Evolutionary conservation across 2,329 filamentous ascomycete species (phyloP), one percentile per base, ranked within the genome.

Genomic region (Ceratocystis huliohia): DNA sequence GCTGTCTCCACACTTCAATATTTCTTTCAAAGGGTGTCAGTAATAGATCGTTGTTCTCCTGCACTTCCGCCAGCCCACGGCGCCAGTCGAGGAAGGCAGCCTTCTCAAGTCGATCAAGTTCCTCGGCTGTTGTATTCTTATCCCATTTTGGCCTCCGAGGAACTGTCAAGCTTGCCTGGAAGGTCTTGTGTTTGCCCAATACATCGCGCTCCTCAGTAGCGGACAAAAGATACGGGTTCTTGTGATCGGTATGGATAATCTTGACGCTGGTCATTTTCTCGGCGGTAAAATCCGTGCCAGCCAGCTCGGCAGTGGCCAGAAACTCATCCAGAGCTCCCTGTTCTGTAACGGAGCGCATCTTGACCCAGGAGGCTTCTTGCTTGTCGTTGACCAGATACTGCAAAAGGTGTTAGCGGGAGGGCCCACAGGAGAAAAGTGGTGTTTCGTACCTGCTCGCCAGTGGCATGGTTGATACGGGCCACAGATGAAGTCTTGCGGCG

Each of bases 191-290:
- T 77, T 95, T 96, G 72, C 84, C 85, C 63, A 91, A 78, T 22
- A 89, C 82, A 8, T 82, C 84, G 71, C 86, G 82, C 80, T 99
- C 92, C 74, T 99, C 93, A 30, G 86, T 83, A 0, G 88, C 85
- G 0, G 91, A 93, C 20, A 99, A 81, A 4, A 99, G 80, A 72
- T 93, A 99, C 0, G 94, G 94, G 75, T 99, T 99, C 78, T 88
- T 90, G 78, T 96, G 92, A 75, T 96, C 91, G 70, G 87, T 88
- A 75, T 99, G 94, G 71, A 99, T 96, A 74, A 99, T 96, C 80
- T 96, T 96, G 77, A 97, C 89, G 74, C 95, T 97, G 78, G 93
- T 97, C 84, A 96, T 89, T 82, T 97, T 97, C 80, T 97, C 92
- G 33, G 94, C 95, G 0, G 93, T 97, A 76, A 99, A 99, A 75